phyloP scores from a whole-genome alignment of 495 filamentous ascomycete species.

The Aspergillus asperescens region DNA sequence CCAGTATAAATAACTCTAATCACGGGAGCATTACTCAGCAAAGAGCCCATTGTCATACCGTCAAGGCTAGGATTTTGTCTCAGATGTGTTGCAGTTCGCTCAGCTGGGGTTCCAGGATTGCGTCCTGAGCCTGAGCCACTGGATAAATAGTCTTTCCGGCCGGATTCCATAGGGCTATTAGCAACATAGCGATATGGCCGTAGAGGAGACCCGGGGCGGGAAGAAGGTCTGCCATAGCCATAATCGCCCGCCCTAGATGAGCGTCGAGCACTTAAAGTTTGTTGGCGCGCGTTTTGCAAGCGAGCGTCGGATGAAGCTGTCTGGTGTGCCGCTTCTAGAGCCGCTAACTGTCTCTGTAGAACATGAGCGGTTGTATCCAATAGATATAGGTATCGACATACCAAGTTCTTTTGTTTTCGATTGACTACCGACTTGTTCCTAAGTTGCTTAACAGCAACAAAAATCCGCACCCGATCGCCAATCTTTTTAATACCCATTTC shows the following conservation, averaged over 20 bases:
- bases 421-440: constrained; percentile 78
- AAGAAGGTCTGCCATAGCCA: constrained; percentile 47
- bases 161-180: constrained; percentile 46
- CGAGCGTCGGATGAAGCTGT: constrained; percentile 64
- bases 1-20: constrained; percentile 89
- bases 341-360: constrained; percentile 41
- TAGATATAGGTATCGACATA: constrained; percentile 36
- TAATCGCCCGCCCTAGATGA: constrained; percentile 64
- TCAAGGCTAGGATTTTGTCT: constrained; percentile 69
- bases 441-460: constrained; percentile 86
- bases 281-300: constrained; percentile 46
- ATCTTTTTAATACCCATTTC: constrained; percentile 99
- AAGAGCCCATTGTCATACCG: constrained; percentile 69
- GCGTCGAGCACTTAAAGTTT: constrained; percentile 60
- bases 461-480: constrained; percentile 92
- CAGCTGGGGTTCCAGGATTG: constrained; percentile 42
- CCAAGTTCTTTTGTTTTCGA: constrained; percentile 80
- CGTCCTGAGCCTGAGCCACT: constrained; percentile 43
- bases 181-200: constrained; percentile 43
- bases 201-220: constrained; percentile 68
- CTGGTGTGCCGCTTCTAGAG: constrained; percentile 44
- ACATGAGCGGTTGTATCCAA: constrained; percentile 15
- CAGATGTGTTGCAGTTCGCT: constrained; percentile 39
- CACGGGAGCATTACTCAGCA: constrained; percentile 73
- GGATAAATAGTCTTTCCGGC: constrained; percentile 54